Evolutionary conservation across 345 rosid species (phyloP).

Genomic region (Adansonia digitata): DNA sequence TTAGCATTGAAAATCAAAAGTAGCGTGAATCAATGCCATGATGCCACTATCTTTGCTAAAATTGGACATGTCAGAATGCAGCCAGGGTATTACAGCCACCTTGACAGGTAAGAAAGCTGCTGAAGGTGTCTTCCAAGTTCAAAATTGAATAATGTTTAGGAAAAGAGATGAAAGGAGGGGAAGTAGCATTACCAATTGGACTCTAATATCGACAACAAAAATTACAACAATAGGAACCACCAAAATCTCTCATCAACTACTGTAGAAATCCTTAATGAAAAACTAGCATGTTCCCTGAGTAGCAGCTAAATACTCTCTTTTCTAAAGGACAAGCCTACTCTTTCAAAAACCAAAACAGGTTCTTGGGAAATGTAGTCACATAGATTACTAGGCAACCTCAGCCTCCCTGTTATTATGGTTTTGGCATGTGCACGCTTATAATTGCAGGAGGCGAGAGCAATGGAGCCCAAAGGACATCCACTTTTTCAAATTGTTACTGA

Average conservation of each 20-base stretch:
- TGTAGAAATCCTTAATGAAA: neutral
- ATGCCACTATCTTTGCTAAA: neutral
- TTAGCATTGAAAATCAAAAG: constrained; percentile 9
- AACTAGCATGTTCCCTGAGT: neutral
- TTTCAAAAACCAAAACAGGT: neutral
- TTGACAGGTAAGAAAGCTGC: neutral
- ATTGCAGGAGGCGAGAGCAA: neutral
- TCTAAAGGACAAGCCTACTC: neutral
- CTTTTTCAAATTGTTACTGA: neutral
- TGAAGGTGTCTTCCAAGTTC: neutral
- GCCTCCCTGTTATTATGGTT: neutral
- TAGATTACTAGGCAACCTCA: neutral
- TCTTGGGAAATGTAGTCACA: neutral
- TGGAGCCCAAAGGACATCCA: neutral
- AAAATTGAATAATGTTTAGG: neutral
- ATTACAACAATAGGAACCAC: neutral
- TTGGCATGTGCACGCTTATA: neutral
- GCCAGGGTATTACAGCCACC: neutral
- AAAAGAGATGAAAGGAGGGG: neutral
- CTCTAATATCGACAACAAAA: neutral
- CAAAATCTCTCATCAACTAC: neutral
- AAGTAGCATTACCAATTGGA: neutral
- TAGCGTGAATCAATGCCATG: neutral
- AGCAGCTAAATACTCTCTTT: neutral
- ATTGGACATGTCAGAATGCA: neutral